These are phyloP conservation scores for Ustilago tritici DNA, from an alignment of 1,284 basidiomycete species.

Conservation along the genomic window DNA sequence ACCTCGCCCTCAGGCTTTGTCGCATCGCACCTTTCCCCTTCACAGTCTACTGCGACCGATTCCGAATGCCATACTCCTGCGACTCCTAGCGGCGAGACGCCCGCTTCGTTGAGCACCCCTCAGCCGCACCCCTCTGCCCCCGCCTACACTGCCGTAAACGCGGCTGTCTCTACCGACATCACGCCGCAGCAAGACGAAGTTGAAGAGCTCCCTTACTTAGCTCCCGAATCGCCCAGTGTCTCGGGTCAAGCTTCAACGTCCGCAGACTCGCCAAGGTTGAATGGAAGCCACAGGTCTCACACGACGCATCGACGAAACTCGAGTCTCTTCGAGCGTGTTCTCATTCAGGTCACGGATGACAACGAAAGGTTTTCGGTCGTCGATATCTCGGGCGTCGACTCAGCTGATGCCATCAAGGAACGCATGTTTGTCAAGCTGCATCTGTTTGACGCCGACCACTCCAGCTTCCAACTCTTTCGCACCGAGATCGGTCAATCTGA, in stretches of 20 bases:
- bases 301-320: slow-evolving; percentile 26
- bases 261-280: slow-evolving; percentile 18
- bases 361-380: slow-evolving; percentile 69
- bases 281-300: slow-evolving; percentile 17
- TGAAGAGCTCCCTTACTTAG: slow-evolving; percentile 44
- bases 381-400: slow-evolving; percentile 64
- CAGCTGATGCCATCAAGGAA: slow-evolving; percentile 66
- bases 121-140: slow-evolving; percentile 38
- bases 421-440: slow-evolving; percentile 64
- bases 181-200: slow-evolving; percentile 25
- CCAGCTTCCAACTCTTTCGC: slow-evolving; percentile 58
- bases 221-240: slow-evolving; percentile 19
- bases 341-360: slow-evolving; percentile 69
- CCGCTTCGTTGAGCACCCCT: slow-evolving; percentile 20
- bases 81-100: slow-evolving; percentile 23
- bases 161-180: background rate
- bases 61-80: slow-evolving; percentile 40
- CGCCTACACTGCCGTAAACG: slow-evolving; percentile 20
- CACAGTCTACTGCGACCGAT: slow-evolving; percentile 34
- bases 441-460: slow-evolving; percentile 57
- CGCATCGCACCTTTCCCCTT: slow-evolving; percentile 34
- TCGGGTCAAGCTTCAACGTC: background rate
- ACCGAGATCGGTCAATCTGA: slow-evolving; percentile 67
- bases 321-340: slow-evolving; percentile 51
- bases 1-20: slow-evolving; percentile 29